These are phyloP conservation scores for Biscogniauxia sp. DNA, from an alignment of 2,329 filamentous ascomycete genomes.

Conservation along the genomic window DNA sequence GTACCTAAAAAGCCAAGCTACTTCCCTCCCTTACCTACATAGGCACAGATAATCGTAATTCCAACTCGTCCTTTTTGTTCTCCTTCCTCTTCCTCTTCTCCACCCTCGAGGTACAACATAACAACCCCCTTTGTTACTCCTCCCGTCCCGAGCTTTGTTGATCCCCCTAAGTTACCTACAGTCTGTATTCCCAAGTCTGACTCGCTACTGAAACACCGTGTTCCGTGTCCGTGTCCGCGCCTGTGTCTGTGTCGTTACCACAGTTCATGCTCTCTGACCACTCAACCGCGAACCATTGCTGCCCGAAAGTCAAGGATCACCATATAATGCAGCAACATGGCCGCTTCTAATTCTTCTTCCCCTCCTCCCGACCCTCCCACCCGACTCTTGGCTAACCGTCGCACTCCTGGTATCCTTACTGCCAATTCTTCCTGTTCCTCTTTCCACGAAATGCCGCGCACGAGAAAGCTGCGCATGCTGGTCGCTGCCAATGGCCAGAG, in stretches of 20 bases:
- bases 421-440: conserved; percentile 32
- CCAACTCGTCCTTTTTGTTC: neutral
- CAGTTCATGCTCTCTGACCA: neutral
- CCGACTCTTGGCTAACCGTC: neutral
- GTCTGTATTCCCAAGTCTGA: no score
- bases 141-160: no score
- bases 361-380: neutral
- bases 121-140: no score
- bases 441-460: conserved; percentile 38
- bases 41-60: neutral
- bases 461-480: conserved; percentile 56
- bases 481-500: conserved; percentile 64
- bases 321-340: conserved; percentile 3
- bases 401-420: conserved; percentile 11
- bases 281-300: neutral
- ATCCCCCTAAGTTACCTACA: no score
- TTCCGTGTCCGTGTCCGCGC: no score
- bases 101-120: no score
- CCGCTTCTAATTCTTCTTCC: conserved; percentile 4
- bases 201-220: no score
- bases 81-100: no score
- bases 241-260: no score
- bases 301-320: conserved; percentile 4
- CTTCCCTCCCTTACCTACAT: neutral
- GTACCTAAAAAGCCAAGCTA: neutral